Evolutionary conservation across 352 stramenopile species (phyloP).

Genomic region (Phytophthora europaea): DNA sequence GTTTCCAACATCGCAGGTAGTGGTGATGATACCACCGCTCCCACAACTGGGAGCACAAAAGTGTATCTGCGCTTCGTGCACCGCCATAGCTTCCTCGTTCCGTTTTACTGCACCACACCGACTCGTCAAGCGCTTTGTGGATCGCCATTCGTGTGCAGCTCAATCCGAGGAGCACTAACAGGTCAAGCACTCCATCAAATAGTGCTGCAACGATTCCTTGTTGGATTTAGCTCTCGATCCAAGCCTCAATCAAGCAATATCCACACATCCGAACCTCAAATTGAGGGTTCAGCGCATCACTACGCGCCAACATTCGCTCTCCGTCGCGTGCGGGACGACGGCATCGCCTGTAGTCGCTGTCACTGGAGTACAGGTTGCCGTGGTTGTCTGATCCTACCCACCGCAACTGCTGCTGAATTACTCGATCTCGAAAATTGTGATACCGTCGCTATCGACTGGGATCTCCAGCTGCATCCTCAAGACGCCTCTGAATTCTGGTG

Average conservation of each 20-base stretch:
- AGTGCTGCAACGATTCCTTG: constrained; percentile 23
- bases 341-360: constrained; percentile 55
- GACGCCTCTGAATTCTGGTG: constrained; percentile 34
- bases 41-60: neutral
- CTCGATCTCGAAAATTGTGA: constrained; percentile 57
- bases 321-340: constrained; percentile 54
- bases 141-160: constrained; percentile 47
- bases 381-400: constrained; percentile 56
- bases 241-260: neutral
- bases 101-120: constrained; percentile 62
- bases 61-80: constrained; percentile 63
- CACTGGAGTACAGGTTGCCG: constrained; percentile 63
- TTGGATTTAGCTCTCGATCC: neutral
- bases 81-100: constrained; percentile 47
- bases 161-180: constrained; percentile 25
- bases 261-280: neutral
- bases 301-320: constrained; percentile 46
- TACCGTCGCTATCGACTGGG: constrained; percentile 79
- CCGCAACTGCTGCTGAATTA: constrained; percentile 35
- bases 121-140: constrained; percentile 46
- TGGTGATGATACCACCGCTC: constrained; percentile 12
- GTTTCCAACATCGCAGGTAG: constrained; percentile 12
- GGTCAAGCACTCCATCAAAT: constrained; percentile 47
- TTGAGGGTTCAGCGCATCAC: neutral
- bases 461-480: constrained; percentile 27